Evolutionary conservation across 345 rosid species (phyloP), one percentile per base, ranked within the genome.

Genomic region (Acer yangbiense): DNA sequence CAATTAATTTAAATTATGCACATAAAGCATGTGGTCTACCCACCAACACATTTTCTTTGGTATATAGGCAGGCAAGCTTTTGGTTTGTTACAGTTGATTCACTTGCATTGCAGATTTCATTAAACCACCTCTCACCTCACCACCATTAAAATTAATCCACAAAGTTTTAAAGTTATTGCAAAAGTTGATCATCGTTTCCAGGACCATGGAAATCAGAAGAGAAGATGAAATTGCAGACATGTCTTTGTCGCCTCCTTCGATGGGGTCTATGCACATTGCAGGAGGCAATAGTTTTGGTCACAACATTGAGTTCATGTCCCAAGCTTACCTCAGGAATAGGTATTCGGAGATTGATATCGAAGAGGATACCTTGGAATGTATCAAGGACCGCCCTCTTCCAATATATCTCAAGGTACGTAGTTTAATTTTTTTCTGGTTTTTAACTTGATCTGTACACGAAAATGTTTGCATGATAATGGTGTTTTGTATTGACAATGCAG

Each of bases 381-480:
- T 68, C 62, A 86, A 84, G 84, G 93, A 91, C 79, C 83, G 80
- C 21, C 98, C 97, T 71, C 93, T 96, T 81, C 97, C 98, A 48
- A 92, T 94, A 43, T 90, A 89, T 79, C 97, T 96, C 68, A 94
- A 91, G 97, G 98, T n/a, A n/a, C n/a, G n/a, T 92, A 25, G 29
- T 35, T 35, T 35, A 35, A 35, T 35, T 32, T 35, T 52, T 6
- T 50, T 75, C 9, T 3, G 16, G 16, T 1, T 52, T 14, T 52
- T 16, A 43, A 7, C 9, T 43, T 43, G 2, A 9, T 35, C 39
- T 43, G 46, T 43, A 4, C 39, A 32, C 6, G 39, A 4, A 35
- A 35, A 35, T 35, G 39, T 4, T 35, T 35, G 39, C 39, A 1
- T 1, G 39, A 35, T 35, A 35, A 35, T 35, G 5, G 39, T 35